Base-by-base conservation (phyloP, 2,329 filamentous ascomycete genomes). In the Coniochaeta hoffmannii region DNA sequence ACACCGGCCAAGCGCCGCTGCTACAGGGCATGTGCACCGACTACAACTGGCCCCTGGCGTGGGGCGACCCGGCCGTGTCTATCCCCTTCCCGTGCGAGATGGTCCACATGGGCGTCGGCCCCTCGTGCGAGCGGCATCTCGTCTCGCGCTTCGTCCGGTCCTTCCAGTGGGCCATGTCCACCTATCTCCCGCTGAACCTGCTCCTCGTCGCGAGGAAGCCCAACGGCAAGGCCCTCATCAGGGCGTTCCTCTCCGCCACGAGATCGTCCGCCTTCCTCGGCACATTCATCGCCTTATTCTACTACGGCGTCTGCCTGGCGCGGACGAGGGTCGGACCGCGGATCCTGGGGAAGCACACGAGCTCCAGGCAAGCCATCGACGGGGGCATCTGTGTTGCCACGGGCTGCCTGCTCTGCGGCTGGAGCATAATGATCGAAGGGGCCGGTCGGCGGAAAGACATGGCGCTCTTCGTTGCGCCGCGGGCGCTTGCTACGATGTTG, bases 231-330 rank as follows among this genome's bases (percentile, higher is more conserved):
- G 68, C 80, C 5, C 60, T 80, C 11, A 62, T 62, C 38, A 71
- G 72, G 26, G 83, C 85, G 1, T 56, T 86, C 26, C 62, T 75
- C 14, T 86, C 86, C 2, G 83, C 88, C 1, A 71, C 79, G 10
- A 82, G 87, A 31, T 92, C 88, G 5, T 91, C 89, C 0, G 78
- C 86, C 1, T 94, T 95, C 67, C 78, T 96, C 1, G 89, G 85
- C 3, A 73, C 83, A 0, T 95, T 93, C 68, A 87, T 95, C 60
- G 76, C 83, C 1, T 73, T 91, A 11, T 94, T 93, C 68, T 95
- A 92, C 73, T 95, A 95, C 67, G 85, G 87, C 28, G 87, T 95
- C 3, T 96, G 90, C 66, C 81, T 95, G 0, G 77, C 83, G 6
- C 82, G 90, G 46, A 91, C 86, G 1, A 79, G 88, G 11, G 58